Conservation (phyloP, 2,329 filamentous ascomycete genomes). For the Beauveria bassiana region DNA sequence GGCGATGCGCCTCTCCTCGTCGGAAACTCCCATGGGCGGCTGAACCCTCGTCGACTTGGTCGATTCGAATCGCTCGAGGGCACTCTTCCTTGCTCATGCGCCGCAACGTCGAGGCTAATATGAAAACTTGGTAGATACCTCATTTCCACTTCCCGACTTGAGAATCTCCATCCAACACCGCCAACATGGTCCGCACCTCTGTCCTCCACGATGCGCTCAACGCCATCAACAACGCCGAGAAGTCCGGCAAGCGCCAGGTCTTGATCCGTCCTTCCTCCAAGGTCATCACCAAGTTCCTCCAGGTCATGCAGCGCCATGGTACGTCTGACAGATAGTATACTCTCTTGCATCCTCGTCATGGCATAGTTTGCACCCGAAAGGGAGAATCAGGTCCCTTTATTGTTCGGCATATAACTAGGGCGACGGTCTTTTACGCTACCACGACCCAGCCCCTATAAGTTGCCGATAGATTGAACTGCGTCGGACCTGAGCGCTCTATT, state of each 20-base stretch:
- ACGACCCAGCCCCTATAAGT: constrained; percentile 99
- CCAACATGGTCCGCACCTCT: constrained; percentile 97
- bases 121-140: constrained; percentile 51
- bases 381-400: background rate
- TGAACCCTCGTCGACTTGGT: constrained; percentile 54
- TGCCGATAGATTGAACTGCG: constrained; percentile 78
- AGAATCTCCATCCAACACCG: constrained; percentile 67
- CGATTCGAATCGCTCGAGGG: constrained; percentile 39
- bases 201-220: constrained; percentile 99
- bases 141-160: constrained; percentile 57
- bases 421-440: constrained; percentile 65
- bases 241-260: constrained; percentile 98
- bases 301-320: constrained; percentile 99
- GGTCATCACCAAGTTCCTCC: constrained; percentile 99
- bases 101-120: constrained; percentile 53
- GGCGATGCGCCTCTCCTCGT: constrained; percentile 57
- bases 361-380: background rate
- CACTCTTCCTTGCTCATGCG: constrained; percentile 59
- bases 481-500: constrained; percentile 11
- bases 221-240: constrained; percentile 99
- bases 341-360: background rate
- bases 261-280: constrained; percentile 97
- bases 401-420: constrained; percentile 99
- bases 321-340: constrained; percentile 38
- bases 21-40: constrained; percentile 51